Base-by-base conservation (phyloP, 2,329 filamentous ascomycete genomes). In the Ascochyta viciae-villosae region DNA sequence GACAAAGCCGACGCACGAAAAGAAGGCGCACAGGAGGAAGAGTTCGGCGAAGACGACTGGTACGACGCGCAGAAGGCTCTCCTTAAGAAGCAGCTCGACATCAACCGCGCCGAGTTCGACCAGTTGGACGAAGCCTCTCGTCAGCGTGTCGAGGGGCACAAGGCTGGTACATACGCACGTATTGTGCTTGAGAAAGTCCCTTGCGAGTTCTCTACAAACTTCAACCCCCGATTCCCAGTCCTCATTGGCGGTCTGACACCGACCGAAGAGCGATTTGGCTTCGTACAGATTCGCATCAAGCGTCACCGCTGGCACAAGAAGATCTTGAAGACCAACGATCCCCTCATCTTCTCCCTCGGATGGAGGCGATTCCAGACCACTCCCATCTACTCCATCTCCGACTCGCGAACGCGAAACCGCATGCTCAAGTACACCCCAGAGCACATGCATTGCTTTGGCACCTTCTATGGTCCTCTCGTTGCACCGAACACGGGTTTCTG, bases 371-470 rank as follows among this genome's bases (percentile, higher is more conserved):
- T 99, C 82, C 95, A 98, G 78, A 89, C 90, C 6, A 82, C 95
- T 65, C 94, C 94, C 16, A 87, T 97, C 57, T 99, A 97, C 85
- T 95, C 90, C 78, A 96, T 95, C 54, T 95, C 91, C 23, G 95
- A 98, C 76, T 96, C 91, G 59, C 87, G 95, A 66, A 96, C 91
- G 24, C 85, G 95, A 61, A 97, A 98, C 78, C 88, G 95, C 54
- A 97, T 99, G 94, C 85, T 99, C 60, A 99, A 99, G 77, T 99
- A 99, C 77, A 97, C 94, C 0, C 96, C 95, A 0, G 96, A 99
- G 81, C 95, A 99, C 74, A 98, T 97, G 92, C 95, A 98, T 79
- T 99, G 96, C 80, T 96, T 96, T 74, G 95, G 87, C 37, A 96
- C 93, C 46, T 92, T 98, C 77, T 98, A 96, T 71, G 95, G 93